These are phyloP conservation scores for Chlorella sorokiniana DNA, from an alignment of 139 green algal species.

Conservation along the genomic window DNA sequence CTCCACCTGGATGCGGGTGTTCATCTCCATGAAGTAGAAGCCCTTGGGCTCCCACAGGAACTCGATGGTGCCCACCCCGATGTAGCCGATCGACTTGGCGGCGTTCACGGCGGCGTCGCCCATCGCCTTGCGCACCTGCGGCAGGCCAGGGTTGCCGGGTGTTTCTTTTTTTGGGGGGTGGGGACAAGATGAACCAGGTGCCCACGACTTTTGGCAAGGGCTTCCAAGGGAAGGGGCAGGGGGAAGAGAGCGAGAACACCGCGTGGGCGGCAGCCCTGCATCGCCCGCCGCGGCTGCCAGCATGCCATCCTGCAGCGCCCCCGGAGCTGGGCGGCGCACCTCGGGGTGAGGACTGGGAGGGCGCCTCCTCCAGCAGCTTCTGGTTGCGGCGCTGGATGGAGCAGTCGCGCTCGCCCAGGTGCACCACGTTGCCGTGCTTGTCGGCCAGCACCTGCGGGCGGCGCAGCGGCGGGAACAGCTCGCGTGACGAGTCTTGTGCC, in stretches of 20 bases:
- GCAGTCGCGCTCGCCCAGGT: slow-evolving; percentile 97
- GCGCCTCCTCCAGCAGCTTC: slow-evolving; percentile 97
- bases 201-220: too few species aligned
- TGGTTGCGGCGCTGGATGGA: slow-evolving; percentile 97
- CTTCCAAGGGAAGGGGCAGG: too few species aligned
- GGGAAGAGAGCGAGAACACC: too few species aligned
- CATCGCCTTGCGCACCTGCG: slow-evolving; percentile 87
- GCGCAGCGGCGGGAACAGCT: not conserved
- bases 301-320: not conserved
- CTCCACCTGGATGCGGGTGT: slow-evolving; percentile 96
- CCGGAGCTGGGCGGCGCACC: slow-evolving; percentile 31
- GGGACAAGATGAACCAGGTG: too few species aligned
- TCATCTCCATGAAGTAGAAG: slow-evolving; percentile 99
- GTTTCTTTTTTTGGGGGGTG: not conserved
- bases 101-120: slow-evolving; percentile 85
- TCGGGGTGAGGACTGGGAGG: slow-evolving; percentile 89
- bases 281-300: not conserved
- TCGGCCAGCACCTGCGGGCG: slow-evolving; percentile 89
- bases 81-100: slow-evolving; percentile 84
- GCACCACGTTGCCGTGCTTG: slow-evolving; percentile 94
- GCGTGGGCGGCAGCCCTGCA: too few species aligned
- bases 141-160: not conserved
- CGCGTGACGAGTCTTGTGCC: too few species aligned
- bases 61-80: slow-evolving; percentile 91
- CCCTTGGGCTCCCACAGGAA: slow-evolving; percentile 94